A percentile compares a stretch with the other conserved stretches of the same genome.
Conservation (phyloP, 345 rosid genomes). For the Citrus hindsii region DNA sequence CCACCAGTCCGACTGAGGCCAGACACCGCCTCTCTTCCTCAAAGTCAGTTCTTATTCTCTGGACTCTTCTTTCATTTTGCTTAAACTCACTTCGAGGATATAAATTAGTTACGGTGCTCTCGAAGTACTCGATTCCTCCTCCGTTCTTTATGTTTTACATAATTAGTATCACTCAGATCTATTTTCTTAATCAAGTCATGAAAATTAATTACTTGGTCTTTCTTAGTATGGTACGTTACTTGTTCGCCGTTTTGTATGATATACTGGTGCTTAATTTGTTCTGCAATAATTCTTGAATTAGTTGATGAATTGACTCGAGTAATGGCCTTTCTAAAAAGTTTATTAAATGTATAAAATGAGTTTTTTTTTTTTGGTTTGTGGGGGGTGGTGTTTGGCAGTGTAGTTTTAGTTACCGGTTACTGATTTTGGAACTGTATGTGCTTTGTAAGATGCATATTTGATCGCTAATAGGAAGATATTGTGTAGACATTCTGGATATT, state of each 20-base stretch:
- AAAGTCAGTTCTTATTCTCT: neutral
- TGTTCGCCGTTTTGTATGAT: too few relatives aligned
- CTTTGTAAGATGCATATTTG: neutral
- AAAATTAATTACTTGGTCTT: neutral
- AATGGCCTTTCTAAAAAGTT: neutral
- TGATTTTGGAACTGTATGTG: neutral
- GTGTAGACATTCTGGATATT: neutral
- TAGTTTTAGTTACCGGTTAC: neutral
- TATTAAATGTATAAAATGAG: neutral
- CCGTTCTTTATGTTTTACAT: neutral
- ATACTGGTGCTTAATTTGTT: neutral
- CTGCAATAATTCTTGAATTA: neutral
- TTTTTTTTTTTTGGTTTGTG: too few relatives aligned
- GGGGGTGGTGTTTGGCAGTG: neutral
- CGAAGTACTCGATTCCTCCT: neutral
- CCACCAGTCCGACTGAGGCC: constrained; percentile 5
- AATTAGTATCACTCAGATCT: neutral
- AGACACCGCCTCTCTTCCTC: constrained; percentile 8
- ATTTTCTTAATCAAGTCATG: neutral
- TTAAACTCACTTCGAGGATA: neutral
- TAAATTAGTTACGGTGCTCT: neutral
- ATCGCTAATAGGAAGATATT: neutral
- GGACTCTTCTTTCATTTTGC: neutral
- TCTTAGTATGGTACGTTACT: neutral
- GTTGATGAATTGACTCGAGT: neutral